Evolutionary conservation across 2,329 filamentous ascomycete species (phyloP).

Genomic region (Arthrinium phaeospermum): DNA sequence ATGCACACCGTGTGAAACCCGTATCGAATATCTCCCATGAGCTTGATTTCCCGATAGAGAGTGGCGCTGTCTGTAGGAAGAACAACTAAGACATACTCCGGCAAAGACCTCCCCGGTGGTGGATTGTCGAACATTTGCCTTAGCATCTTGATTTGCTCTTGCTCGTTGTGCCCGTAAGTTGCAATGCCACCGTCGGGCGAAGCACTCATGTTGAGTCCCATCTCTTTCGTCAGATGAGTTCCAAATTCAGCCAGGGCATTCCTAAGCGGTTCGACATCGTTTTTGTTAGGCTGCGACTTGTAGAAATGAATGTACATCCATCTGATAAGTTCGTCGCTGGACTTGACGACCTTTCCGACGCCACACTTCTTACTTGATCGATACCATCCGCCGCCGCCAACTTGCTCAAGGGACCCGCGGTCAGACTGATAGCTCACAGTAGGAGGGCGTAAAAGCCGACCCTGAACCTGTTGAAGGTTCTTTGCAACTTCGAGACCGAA

Average conservation of each 20-base stretch:
- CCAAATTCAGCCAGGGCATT: conserved; percentile 41
- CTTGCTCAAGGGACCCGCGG: conserved; percentile 20
- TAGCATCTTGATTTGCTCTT: background rate
- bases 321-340: conserved; percentile 49
- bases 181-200: background rate
- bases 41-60: conserved; percentile 71
- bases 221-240: conserved; percentile 40
- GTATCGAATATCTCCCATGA: conserved; percentile 65
- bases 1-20: conserved; percentile 76
- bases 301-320: conserved; percentile 56
- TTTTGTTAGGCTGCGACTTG: background rate
- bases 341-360: conserved; percentile 57
- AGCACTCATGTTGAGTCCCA: conserved; percentile 43
- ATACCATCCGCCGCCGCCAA: conserved; percentile 52
- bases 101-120: conserved; percentile 37
- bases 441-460: conserved; percentile 69
- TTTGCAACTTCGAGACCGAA: conserved; percentile 70
- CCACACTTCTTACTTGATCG: conserved; percentile 68
- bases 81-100: conserved; percentile 63
- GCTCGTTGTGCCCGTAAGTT: background rate
- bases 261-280: background rate
- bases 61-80: conserved; percentile 54
- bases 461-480: conserved; percentile 72
- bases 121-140: conserved; percentile 22
- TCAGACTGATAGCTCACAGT: conserved; percentile 59